Conservation (phyloP, 1,139 yeast species). For the Taiozyma sp. region DNA sequence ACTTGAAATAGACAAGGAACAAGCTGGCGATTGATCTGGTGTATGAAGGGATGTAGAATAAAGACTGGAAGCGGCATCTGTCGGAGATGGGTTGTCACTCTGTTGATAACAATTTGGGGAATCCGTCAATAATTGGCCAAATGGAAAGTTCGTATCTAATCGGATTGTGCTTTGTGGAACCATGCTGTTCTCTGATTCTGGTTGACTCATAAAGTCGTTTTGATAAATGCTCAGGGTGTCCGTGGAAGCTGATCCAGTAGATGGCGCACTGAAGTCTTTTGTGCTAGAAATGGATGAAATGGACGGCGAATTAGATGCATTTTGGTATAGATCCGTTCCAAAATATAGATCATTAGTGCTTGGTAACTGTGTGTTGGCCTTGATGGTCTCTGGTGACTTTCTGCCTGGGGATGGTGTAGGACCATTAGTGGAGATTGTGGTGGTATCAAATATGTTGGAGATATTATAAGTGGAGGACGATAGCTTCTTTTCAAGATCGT, state of each 20-base stretch:
- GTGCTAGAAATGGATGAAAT: slow-evolving; percentile 2
- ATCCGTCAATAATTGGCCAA: not conserved
- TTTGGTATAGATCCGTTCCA: slow-evolving; percentile 2
- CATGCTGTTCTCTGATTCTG: not conserved
- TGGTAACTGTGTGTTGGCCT: not conserved
- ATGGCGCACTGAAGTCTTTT: not conserved
- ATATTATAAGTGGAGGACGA: not conserved
- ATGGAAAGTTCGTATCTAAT: not conserved
- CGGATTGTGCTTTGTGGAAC: not conserved
- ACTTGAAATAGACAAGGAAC: not conserved
- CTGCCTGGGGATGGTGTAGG: not conserved
- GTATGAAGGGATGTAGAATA: not conserved
- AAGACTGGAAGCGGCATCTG: not conserved
- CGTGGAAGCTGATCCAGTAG: not conserved
- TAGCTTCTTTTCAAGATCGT: not conserved
- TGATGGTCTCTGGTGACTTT: not conserved
- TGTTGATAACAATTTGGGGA: not conserved
- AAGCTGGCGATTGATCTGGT: slow-evolving; percentile 1
- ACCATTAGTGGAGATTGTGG: not conserved
- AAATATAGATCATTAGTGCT: not conserved
- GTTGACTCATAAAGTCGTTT: not conserved
- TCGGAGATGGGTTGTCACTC: not conserved
- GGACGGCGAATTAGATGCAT: slow-evolving; percentile 1
- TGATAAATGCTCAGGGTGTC: not conserved
- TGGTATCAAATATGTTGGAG: not conserved